phyloP scores from a whole-genome alignment of 1,284 basidiomycete genomes.

The Sanghuangporus weigelae region DNA sequence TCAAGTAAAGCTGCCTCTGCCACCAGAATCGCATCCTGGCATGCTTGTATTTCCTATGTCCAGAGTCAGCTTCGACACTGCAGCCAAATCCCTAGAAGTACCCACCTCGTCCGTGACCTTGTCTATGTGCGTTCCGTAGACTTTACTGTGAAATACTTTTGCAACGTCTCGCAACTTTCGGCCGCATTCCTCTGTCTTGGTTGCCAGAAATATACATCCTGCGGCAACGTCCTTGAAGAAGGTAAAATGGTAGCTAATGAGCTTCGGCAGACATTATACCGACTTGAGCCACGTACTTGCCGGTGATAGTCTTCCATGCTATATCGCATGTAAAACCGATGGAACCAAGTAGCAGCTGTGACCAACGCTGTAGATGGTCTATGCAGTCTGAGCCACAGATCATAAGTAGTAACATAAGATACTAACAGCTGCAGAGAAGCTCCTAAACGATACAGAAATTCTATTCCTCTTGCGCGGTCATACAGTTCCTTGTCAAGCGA shows the following conservation, averaged over 20 bases:
- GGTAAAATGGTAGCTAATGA: background rate
- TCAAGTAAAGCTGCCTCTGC: constrained; percentile 84
- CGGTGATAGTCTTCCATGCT: constrained; percentile 82
- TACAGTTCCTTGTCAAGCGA: constrained; percentile 62
- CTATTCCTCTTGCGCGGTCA: constrained; percentile 71
- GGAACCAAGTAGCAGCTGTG: constrained; percentile 85
- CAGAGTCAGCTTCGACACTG: background rate
- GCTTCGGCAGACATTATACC: background rate
- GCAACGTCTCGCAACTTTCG: constrained; percentile 84
- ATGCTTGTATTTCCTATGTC: constrained; percentile 64
- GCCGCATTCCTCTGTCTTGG: constrained; percentile 87
- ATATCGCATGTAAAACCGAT: constrained; percentile 92
- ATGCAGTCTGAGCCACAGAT: constrained; percentile 19
- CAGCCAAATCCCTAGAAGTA: constrained; percentile 1
- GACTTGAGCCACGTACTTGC: constrained; percentile 43
- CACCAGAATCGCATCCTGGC: constrained; percentile 68
- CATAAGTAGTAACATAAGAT: constrained; percentile 9
- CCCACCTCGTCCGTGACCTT: constrained; percentile 26
- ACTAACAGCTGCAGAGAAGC: constrained; percentile 69
- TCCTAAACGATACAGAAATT: constrained; percentile 75
- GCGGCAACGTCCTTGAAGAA: constrained; percentile 76
- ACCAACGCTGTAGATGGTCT: constrained; percentile 77
- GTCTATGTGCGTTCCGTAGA: constrained; percentile 48
- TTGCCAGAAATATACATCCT: constrained; percentile 86
- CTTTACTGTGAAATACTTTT: constrained; percentile 69